Conservation (phyloP, 768 basidiomycete species). For the Xerocomellus dryophilus region DNA sequence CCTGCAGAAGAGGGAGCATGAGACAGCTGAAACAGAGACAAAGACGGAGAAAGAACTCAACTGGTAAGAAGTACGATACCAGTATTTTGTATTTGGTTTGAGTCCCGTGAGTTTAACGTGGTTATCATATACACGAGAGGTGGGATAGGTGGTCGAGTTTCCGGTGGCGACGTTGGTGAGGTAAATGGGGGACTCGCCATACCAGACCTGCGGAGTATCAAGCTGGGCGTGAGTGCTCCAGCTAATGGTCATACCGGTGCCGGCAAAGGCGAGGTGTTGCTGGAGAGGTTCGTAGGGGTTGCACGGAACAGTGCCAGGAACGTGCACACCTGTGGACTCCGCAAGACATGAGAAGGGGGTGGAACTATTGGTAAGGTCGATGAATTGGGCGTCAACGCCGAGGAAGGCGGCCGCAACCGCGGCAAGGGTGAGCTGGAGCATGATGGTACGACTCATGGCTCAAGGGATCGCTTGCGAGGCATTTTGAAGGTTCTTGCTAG, state of each 20-base stretch:
- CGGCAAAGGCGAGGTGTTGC: constrained; percentile 26
- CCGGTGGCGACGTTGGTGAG: constrained; percentile 22
- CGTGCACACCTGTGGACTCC: constrained; percentile 29
- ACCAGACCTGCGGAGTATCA: constrained; percentile 25
- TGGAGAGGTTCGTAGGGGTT: constrained; percentile 29
- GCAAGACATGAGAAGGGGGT: constrained; percentile 21
- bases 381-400: constrained; percentile 15
- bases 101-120: constrained; percentile 28
- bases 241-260: constrained; percentile 28
- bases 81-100: constrained; percentile 24
- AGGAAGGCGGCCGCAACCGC: constrained; percentile 7
- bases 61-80: constrained; percentile 29
- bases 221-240: constrained; percentile 24
- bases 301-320: constrained; percentile 27
- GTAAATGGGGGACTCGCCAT: constrained; percentile 18
- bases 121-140: constrained; percentile 28
- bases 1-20: constrained; percentile 1
- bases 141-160: constrained; percentile 21
- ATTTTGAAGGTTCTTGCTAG: background rate
- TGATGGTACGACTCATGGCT: background rate
- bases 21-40: background rate
- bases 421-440: constrained; percentile 8
- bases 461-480: background rate
- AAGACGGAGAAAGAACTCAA: constrained; percentile 1
- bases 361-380: constrained; percentile 13